phyloP scores from a whole-genome alignment of 2,329 filamentous ascomycete species.

The Sordariomycetes sp. region DNA sequence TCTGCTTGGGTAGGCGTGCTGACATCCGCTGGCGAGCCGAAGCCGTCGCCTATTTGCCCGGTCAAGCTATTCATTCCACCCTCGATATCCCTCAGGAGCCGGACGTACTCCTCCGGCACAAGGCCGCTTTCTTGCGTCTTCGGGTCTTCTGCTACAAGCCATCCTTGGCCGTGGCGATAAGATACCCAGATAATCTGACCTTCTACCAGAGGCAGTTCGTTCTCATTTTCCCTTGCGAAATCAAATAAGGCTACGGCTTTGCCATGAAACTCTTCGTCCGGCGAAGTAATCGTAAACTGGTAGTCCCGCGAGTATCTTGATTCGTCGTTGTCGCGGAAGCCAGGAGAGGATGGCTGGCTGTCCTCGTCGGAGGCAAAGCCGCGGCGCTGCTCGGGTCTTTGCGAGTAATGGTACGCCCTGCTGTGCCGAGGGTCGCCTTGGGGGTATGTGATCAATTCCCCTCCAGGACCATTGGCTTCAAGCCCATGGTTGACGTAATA shows the following conservation, averaged over 20 bases:
- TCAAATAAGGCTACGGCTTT: slow-evolving; percentile 94
- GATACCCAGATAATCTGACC: slow-evolving; percentile 96
- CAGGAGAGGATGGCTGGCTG: slow-evolving; percentile 49
- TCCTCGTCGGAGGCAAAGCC: slow-evolving; percentile 44
- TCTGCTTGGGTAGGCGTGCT: slow-evolving; percentile 55
- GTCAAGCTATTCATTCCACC: slow-evolving; percentile 72
- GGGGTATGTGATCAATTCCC: slow-evolving; percentile 74
- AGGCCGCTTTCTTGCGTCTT: slow-evolving; percentile 90
- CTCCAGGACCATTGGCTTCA: slow-evolving; percentile 67
- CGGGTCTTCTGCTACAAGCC: slow-evolving; percentile 93
- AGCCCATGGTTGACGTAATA: slow-evolving; percentile 64
- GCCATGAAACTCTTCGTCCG: slow-evolving; percentile 95
- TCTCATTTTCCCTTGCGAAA: slow-evolving; percentile 91
- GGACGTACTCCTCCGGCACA: slow-evolving; percentile 93
- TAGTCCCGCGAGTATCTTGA: slow-evolving; percentile 85
- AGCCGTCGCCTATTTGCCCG: slow-evolving; percentile 46
- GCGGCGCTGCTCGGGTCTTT: slow-evolving; percentile 32
- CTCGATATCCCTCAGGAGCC: slow-evolving; percentile 85
- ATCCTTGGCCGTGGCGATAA: slow-evolving; percentile 92
- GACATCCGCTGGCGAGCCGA: slow-evolving; percentile 42
- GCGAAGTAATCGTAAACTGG: slow-evolving; percentile 88
- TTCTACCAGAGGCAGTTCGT: slow-evolving; percentile 85
- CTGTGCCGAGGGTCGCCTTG: slow-evolving; percentile 53
- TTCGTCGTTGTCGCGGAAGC: slow-evolving; percentile 53
- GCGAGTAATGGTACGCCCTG: slow-evolving; percentile 30